phyloP scores from a whole-genome alignment of 257 asterid genomes.

The Plantago elongata region DNA sequence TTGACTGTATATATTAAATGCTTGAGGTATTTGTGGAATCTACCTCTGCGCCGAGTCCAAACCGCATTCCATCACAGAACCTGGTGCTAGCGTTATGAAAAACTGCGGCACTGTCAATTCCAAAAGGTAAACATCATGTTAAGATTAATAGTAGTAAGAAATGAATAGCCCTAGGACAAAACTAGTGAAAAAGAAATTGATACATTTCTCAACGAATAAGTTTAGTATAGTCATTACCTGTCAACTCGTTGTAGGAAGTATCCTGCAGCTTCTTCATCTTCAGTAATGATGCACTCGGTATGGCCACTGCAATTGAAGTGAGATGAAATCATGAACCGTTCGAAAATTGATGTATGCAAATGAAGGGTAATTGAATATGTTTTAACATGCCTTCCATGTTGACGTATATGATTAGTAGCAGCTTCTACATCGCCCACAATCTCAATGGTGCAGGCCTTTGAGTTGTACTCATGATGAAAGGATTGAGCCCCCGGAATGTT shows the following conservation, averaged over 20 bases:
- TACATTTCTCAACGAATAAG: not conserved
- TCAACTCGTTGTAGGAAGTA: conserved; percentile 35
- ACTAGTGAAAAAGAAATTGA: not conserved
- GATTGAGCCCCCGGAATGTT: conserved; percentile 29
- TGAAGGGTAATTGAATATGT: not conserved
- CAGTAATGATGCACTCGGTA: conserved; percentile 35
- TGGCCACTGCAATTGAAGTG: conserved; percentile 30
- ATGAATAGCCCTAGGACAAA: not conserved
- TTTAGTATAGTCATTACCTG: conserved; percentile 19
- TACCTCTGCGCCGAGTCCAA: conserved; percentile 76
- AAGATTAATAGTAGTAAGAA: not conserved
- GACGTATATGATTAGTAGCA: conserved; percentile 46
- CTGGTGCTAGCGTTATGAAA: conserved; percentile 71
- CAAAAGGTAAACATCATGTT: conserved; percentile 6
- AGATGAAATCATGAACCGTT: not conserved
- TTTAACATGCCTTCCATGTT: conserved; percentile 49
- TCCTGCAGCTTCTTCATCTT: conserved; percentile 28
- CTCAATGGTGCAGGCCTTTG: conserved; percentile 57
- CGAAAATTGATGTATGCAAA: not conserved
- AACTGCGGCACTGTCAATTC: conserved; percentile 55
- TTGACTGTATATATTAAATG: not conserved
- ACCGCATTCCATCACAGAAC: conserved; percentile 69
- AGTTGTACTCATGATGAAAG: conserved; percentile 52
- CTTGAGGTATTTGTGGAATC: too few relatives aligned
- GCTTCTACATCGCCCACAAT: conserved; percentile 44